Conservation (phyloP, 108 stramenopile species). For the Skeletonema tropicum region DNA sequence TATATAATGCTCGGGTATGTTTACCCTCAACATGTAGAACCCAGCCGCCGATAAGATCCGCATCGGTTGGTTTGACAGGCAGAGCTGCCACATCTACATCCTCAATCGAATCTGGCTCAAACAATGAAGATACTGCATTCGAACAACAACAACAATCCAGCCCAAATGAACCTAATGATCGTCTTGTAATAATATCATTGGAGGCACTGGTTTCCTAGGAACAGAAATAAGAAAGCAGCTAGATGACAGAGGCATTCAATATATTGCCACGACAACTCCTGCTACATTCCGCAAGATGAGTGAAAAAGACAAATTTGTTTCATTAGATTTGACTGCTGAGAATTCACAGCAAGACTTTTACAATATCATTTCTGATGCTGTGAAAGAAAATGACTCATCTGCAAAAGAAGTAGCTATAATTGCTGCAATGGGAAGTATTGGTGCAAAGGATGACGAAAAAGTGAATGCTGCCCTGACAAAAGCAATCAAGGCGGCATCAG, state of each 20-base stretch:
- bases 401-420: background rate
- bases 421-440: constrained; percentile 7
- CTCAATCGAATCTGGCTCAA: background rate
- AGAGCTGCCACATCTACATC: background rate
- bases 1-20: background rate
- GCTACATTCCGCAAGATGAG: background rate
- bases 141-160: background rate
- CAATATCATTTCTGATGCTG: background rate
- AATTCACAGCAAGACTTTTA: background rate
- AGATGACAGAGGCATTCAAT: background rate
- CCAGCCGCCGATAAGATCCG: background rate
- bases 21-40: too few species aligned
- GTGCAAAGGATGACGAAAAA: constrained; percentile 1
- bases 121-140: background rate
- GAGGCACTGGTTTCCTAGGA: background rate
- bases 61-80: background rate
- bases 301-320: background rate
- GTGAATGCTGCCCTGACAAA: constrained; percentile 2
- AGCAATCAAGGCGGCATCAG: background rate
- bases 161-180: background rate
- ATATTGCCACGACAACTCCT: background rate
- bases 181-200: constrained; percentile 1
- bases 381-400: background rate
- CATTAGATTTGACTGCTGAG: constrained; percentile 3
- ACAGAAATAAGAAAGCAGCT: background rate